Conservation (phyloP, 495 filamentous ascomycete genomes). For the Aspergillus cristatus region DNA sequence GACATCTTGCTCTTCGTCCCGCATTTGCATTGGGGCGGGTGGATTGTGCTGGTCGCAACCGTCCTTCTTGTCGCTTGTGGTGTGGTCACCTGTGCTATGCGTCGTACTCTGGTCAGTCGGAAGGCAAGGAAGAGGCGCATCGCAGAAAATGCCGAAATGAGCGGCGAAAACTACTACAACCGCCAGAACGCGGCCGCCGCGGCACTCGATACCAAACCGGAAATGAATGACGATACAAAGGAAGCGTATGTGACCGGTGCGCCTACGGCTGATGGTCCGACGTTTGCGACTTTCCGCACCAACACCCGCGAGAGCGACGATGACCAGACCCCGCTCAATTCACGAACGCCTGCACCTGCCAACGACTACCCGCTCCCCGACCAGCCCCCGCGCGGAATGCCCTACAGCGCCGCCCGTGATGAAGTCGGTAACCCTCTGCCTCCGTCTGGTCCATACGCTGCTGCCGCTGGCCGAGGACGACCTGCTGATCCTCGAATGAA, state of each 20-base stretch:
- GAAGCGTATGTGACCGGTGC: conserved; percentile 43
- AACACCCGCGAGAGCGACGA: conserved; percentile 58
- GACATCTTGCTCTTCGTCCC: conserved; percentile 96
- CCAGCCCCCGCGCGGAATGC: conserved; percentile 13
- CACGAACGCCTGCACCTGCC: conserved; percentile 36
- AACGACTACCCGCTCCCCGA: conserved; percentile 21
- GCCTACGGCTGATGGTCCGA: conserved; percentile 46
- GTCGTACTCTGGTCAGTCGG: conserved; percentile 81
- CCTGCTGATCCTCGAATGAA: too few species aligned
- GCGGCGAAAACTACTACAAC: conserved; percentile 81
- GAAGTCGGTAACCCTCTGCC: conserved; percentile 60
- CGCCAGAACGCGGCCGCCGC: conserved; percentile 48
- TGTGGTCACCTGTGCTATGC: conserved; percentile 93
- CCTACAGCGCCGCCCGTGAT: conserved; percentile 45
- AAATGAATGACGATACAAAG: conserved; percentile 40
- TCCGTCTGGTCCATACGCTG: conserved; percentile 25
- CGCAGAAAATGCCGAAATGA: conserved; percentile 90
- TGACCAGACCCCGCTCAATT: conserved; percentile 75
- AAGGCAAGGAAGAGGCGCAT: conserved; percentile 90
- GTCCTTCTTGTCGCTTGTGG: conserved; percentile 76
- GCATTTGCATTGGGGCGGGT: conserved; percentile 88
- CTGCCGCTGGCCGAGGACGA: conserved; percentile 23
- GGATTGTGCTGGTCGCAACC: conserved; percentile 85
- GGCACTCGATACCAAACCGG: conserved; percentile 28
- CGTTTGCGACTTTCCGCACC: conserved; percentile 71